Evolutionary conservation across 2,329 filamentous ascomycete genomes (phyloP).

Genomic region (Albophoma yamanashiensis): DNA sequence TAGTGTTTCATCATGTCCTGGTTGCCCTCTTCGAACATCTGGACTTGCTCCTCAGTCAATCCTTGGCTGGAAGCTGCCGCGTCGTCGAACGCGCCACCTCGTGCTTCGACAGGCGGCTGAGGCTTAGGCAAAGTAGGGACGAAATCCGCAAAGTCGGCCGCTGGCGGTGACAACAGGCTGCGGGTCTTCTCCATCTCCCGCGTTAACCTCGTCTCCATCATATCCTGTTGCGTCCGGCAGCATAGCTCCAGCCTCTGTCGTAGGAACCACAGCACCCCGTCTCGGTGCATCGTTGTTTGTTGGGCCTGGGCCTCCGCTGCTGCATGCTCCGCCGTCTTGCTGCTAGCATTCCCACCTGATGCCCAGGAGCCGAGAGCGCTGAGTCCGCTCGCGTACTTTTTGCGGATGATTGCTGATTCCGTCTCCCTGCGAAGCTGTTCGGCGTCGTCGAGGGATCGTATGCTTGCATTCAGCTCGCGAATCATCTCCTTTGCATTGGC

Average conservation of each 20-base stretch:
- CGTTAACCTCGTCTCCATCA: constrained; percentile 85
- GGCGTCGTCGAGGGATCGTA: constrained; percentile 68
- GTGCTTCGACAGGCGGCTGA: neutral
- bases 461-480: constrained; percentile 73
- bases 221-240: constrained; percentile 68
- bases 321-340: constrained; percentile 53
- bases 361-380: constrained; percentile 57
- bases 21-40: constrained; percentile 90
- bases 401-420: constrained; percentile 56
- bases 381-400: constrained; percentile 55
- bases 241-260: constrained; percentile 65
- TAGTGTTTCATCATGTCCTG: constrained; percentile 88
- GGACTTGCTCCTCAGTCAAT: constrained; percentile 74
- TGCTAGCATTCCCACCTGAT: constrained; percentile 43
- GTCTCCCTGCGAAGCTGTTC: constrained; percentile 75
- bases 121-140: constrained; percentile 9
- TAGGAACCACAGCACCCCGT: constrained; percentile 76
- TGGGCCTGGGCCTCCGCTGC: constrained; percentile 60
- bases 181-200: constrained; percentile 84
- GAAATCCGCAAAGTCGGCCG: constrained; percentile 22
- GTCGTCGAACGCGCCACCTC: constrained; percentile 7
- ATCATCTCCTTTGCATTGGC: constrained; percentile 77
- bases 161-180: constrained; percentile 49
- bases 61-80: constrained; percentile 28
- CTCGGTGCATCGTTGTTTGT: constrained; percentile 59